Conservation (phyloP, 208 protist species). For the Acanthamoeba castellanii region DNA sequence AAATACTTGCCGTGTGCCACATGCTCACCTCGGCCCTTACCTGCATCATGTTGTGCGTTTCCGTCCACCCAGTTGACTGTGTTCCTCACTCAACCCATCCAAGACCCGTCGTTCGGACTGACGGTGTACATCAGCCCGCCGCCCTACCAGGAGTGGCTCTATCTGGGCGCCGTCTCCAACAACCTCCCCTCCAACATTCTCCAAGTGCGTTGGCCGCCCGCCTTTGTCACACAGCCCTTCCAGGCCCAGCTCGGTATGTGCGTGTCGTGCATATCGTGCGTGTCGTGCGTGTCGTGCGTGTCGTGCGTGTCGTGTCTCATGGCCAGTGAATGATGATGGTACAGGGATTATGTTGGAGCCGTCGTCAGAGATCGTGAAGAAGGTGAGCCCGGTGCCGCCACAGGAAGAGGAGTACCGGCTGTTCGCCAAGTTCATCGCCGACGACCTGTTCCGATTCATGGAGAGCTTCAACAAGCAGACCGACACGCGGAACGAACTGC, state of each 20-base stretch:
- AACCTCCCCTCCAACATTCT: slow-evolving; percentile 43
- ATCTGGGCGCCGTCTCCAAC: slow-evolving; percentile 51
- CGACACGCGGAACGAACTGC: slow-evolving; percentile 47
- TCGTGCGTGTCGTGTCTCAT: not conserved
- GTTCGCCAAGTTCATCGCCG: slow-evolving; percentile 72
- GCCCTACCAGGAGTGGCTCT: slow-evolving; percentile 48
- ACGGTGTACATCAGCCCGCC: slow-evolving; percentile 69
- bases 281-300: not conserved
- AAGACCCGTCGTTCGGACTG: slow-evolving; percentile 47
- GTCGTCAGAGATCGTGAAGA: slow-evolving; percentile 35
- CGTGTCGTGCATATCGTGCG: not conserved
- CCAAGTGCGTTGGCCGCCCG: slow-evolving; percentile 55
- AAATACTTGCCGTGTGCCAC: not conserved
- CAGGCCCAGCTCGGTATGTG: slow-evolving; percentile 52
- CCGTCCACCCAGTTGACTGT: slow-evolving; percentile 23
- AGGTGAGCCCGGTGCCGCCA: slow-evolving; percentile 50
- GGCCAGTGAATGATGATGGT: not conserved
- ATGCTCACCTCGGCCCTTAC: not conserved
- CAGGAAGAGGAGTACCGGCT: slow-evolving; percentile 60
- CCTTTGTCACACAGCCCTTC: slow-evolving; percentile 46
- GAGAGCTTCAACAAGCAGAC: slow-evolving; percentile 75
- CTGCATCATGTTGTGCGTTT: not conserved
- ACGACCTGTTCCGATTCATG: slow-evolving; percentile 73
- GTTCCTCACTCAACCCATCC: slow-evolving; percentile 64
- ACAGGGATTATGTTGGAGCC: slow-evolving; percentile 71